Base-by-base conservation (phyloP, 139 green algal species). In the Spirogloea muscicola region DNA sequence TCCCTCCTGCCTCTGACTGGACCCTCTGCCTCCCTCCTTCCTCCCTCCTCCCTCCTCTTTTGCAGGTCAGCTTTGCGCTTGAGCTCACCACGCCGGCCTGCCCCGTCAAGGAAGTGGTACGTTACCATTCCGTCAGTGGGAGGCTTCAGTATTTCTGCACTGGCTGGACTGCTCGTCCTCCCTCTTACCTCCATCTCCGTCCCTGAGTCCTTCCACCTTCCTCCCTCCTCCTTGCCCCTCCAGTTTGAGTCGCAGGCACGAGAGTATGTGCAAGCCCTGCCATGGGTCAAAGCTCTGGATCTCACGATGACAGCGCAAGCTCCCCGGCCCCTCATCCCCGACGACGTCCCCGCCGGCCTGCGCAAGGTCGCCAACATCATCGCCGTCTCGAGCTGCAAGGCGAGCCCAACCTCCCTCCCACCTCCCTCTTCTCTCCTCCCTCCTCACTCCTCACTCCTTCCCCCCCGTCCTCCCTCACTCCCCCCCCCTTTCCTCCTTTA, bases 31-130 rank as follows among this genome's bases (percentile, higher is more conserved):
- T 52, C 44, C 16, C 44, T 52, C 44, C 16, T 52, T 52, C 13
- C 44, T 25, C 44, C 44, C 10, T 52, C 13, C 44, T 25, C 16
- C 13, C 10, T 16, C 44, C 44, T 52, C 44, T 52, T 52, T n/a
- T n/a, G n/a, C n/a, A n/a, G n/a, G n/a, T n/a, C n/a, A 62, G 64
- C 9, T 94, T 99, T 59, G 84, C 75, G 1, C 67, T 99, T 27
- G 89, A 98, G 84, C 88, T 99, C 13, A 99, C 94, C 40, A 99
- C 94, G 0, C 94, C 94, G 36, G 94, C 94, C 5, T 99, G 94
- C 85, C 94, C 94, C 46, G 87, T 99, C 48, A 98, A 99, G 72
- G 94, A 95, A 34, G 27, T 39, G 29, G 73, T 81, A 51, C 34
- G 57, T 39, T 10, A 16, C 48, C n/a, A 25, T n/a, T n/a, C 2